These are phyloP conservation scores for Dactylellina sp. DNA, from an alignment of 2,329 filamentous ascomycete species.

Conservation along the genomic window DNA sequence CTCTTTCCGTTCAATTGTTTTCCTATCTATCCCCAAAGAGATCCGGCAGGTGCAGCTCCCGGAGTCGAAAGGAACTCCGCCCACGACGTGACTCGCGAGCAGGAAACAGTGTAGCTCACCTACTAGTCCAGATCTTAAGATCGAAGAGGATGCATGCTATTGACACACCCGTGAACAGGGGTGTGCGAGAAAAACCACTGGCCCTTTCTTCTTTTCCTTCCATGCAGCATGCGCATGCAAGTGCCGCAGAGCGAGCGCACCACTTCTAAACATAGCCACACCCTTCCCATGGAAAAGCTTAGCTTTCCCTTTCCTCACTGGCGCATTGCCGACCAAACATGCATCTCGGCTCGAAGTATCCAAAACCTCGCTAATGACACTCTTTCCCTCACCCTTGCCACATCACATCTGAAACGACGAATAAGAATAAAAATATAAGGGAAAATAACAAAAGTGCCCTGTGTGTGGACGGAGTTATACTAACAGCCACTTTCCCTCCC, in stretches of 20 bases:
- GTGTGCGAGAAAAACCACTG: no score
- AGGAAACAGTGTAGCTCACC: neutral
- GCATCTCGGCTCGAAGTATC: constrained; percentile 53
- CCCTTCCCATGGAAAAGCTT: constrained; percentile 24
- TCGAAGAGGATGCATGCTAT: constrained; percentile 33
- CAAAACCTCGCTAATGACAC: constrained; percentile 53
- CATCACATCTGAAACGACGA: constrained; percentile 36
- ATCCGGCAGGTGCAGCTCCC: constrained; percentile 1
- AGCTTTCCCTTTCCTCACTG: constrained; percentile 13
- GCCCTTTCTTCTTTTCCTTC: neutral
- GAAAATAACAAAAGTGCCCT: no score
- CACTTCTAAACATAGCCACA: constrained; percentile 56
- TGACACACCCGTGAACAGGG: constrained; percentile 27
- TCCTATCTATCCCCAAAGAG: constrained; percentile 12
- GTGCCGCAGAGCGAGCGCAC: constrained; percentile 49
- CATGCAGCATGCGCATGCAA: constrained; percentile 35
- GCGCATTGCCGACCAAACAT: constrained; percentile 30
- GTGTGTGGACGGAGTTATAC: constrained; percentile 8
- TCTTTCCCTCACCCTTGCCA: constrained; percentile 34
- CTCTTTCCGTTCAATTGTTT: neutral
- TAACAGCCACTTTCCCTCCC: constrained; percentile 38
- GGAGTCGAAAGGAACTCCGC: constrained; percentile 28
- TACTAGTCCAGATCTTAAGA: constrained; percentile 35
- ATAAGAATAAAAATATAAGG: constrained; percentile 5
- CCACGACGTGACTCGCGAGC: constrained; percentile 40